Base-by-base conservation (phyloP, 345 rosid genomes). In the Eutrema heterophyllum region DNA sequence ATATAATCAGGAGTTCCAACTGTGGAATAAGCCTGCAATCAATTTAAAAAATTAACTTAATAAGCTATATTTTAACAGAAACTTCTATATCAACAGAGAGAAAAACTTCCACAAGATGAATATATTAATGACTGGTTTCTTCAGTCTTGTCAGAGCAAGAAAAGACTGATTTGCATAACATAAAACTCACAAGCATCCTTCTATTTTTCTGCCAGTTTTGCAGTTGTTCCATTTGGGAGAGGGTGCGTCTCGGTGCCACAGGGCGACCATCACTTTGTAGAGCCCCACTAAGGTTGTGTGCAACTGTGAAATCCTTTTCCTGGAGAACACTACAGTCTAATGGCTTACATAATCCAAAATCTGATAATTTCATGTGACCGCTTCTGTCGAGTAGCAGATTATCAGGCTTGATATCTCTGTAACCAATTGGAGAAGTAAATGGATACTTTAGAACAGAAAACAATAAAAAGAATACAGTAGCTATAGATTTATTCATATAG, bases 1-100 rank as follows among this genome's bases (percentile, higher is more conserved):
- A n/a, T n/a, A n/a, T 94, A 89, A 72, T 94, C 98, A 59, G 98
- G 98, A 14, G 98, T 94, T 72, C 98, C 98, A 75, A 94, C 97
- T 52, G 98, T 94, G 49, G 98, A 94, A 77, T 89, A 94, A 73
- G 98, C 98, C 98, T 95, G 86, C 62, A 83, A 66, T 59, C 40
- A 41, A 70, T 49, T 55, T n/a, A n/a, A 63, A 52, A 56, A 6
- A 61, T 26, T 52, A 1, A 33, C 60, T 67, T 44, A 16, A 18
- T 43, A 43, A 24, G 2, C 45, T 5, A 14, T 27, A 36, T 18
- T 24, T 15, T 1, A 66, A 16, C 51, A 35, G 12, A 46, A 55
- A 56, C 24, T 46, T 36, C 35, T 51, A 43, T 13, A 27, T 24
- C 18, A 49, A 7, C 49, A 3, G 48, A 7, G 24, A 71, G 3